These are phyloP conservation scores for Leptodermis oblonga DNA, from an alignment of 257 asterid species.

Conservation along the genomic window DNA sequence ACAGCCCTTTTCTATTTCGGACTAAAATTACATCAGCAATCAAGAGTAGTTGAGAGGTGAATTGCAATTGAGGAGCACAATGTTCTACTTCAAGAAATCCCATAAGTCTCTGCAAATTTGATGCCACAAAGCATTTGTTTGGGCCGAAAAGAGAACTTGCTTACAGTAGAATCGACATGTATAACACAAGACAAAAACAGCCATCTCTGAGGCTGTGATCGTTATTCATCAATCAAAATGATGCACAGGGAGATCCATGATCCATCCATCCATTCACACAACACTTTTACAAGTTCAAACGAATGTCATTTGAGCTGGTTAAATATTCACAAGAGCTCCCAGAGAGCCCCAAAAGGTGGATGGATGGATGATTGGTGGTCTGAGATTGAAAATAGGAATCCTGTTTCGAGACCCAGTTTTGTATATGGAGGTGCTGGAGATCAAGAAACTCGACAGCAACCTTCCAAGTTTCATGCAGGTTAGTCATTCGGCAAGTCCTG, in stretches of 20 bases:
- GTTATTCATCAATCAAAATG: neutral
- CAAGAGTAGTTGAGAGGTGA: no score
- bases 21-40: no score
- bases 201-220: neutral
- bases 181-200: neutral
- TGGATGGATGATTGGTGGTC: conserved; percentile 1
- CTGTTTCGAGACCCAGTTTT: neutral
- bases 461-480: neutral
- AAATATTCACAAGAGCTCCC: conserved; percentile 21
- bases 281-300: neutral
- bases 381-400: neutral
- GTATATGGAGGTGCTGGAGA: neutral
- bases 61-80: no score
- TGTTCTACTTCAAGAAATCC: no score
- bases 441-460: conserved; percentile 1
- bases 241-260: conserved; percentile 10
- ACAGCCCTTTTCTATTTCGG: no score
- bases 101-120: no score
- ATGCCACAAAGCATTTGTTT: no score
- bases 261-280: neutral
- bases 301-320: conserved; percentile 4
- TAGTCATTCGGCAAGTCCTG: neutral
- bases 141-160: neutral
- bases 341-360: neutral
- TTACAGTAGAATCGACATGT: neutral